Conservation (phyloP, 805 yeast genomes). For the Myxozyma vanderwaltii region DNA sequence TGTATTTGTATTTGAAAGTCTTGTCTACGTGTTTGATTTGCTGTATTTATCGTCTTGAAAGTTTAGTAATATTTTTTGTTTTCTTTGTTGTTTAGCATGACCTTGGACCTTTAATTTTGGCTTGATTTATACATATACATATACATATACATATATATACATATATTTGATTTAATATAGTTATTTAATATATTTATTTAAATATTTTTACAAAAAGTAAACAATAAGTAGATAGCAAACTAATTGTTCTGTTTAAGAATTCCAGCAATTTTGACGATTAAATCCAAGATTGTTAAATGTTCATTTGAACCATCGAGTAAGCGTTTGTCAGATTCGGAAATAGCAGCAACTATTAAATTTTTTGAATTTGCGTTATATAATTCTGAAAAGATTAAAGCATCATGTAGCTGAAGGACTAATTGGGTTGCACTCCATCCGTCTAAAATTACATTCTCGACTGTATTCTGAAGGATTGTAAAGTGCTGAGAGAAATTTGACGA, state of each 20-base stretch:
- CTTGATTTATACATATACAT: too few relatives aligned
- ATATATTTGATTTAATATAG: too few relatives aligned
- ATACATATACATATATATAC: too few relatives aligned
- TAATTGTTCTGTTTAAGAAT: neutral
- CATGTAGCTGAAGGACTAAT: conserved; percentile 70
- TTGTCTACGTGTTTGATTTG: too few relatives aligned
- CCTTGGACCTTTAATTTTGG: too few relatives aligned
- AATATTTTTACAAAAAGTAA: neutral
- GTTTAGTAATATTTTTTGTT: too few relatives aligned
- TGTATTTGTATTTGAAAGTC: too few relatives aligned
- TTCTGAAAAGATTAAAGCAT: conserved; percentile 60
- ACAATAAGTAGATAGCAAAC: neutral
- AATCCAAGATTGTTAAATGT: conserved; percentile 72
- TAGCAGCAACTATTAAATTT: conserved; percentile 59
- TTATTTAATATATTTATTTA: neutral
- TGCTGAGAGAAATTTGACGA: conserved; percentile 21
- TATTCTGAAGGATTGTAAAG: conserved; percentile 36
- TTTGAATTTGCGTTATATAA: conserved; percentile 56
- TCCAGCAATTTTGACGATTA: conserved; percentile 20
- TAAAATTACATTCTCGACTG: conserved; percentile 55
- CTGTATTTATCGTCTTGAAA: too few relatives aligned
- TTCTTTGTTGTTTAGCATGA: too few relatives aligned
- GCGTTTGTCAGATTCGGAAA: conserved; percentile 75
- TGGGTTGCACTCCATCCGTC: conserved; percentile 83
- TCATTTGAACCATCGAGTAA: conserved; percentile 88